These are phyloP conservation scores for Rhizophora mangle DNA, from an alignment of 345 rosid species.

Conservation along the genomic window DNA sequence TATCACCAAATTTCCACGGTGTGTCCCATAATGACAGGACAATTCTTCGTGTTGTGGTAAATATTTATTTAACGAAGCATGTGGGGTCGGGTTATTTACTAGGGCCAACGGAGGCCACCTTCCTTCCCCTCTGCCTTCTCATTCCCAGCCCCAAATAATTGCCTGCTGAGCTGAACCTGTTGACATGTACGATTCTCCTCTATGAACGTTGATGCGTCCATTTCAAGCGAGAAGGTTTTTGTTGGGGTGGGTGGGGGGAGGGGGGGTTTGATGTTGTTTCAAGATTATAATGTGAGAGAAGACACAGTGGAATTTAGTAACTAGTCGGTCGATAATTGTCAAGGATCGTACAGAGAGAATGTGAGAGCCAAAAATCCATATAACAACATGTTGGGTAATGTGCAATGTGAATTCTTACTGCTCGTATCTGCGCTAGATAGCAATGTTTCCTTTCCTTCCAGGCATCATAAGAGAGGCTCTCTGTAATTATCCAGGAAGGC, in stretches of 20 bases:
- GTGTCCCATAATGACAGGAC: too few species aligned
- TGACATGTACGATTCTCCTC: background rate
- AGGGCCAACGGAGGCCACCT: background rate
- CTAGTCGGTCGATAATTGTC: background rate
- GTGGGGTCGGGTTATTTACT: background rate
- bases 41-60: too few species aligned
- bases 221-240: slow-evolving; percentile 13
- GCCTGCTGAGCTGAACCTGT: slow-evolving; percentile 7
- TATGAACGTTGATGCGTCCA: slow-evolving; percentile 19
- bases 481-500: slow-evolving; percentile 4
- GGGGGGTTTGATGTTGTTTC: background rate
- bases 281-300: background rate
- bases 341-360: slow-evolving; percentile 17
- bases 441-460: slow-evolving; percentile 12
- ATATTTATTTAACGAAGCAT: background rate
- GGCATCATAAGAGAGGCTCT: background rate
- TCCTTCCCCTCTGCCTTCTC: background rate
- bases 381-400: background rate
- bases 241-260: too few species aligned
- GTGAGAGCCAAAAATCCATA: slow-evolving; percentile 10
- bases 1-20: too few species aligned
- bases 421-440: slow-evolving; percentile 17
- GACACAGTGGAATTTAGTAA: slow-evolving; percentile 14
- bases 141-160: background rate
- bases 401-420: background rate